These are phyloP conservation scores for Bruguiera gymnorhiza DNA, from an alignment of 345 rosid species.

Conservation along the genomic window DNA sequence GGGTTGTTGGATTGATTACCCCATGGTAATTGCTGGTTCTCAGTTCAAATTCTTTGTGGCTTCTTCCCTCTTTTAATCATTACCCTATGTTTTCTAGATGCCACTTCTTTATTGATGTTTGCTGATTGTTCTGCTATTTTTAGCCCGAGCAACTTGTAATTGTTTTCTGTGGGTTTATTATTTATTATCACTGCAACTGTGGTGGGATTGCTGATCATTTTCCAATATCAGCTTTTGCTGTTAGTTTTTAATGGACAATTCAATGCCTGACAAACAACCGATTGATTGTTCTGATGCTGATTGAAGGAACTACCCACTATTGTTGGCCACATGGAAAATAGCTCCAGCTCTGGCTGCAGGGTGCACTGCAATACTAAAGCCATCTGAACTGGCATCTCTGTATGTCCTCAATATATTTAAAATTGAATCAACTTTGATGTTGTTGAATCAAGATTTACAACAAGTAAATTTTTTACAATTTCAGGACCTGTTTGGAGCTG, in stretches of 20 bases:
- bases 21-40: constrained; percentile 62
- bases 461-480: constrained; percentile 18
- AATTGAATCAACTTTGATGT: constrained; percentile 13
- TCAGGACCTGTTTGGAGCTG: constrained; percentile 96
- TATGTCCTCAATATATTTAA: constrained; percentile 36
- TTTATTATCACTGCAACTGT: background rate
- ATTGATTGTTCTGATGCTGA: constrained; percentile 28
- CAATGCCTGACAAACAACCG: constrained; percentile 6
- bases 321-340: constrained; percentile 96
- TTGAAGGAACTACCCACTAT: constrained; percentile 90
- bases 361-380: constrained; percentile 84
- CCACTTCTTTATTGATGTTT: background rate
- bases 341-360: constrained; percentile 99
- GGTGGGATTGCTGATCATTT: background rate
- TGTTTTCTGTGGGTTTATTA: too few species aligned
- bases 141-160: constrained; percentile 5
- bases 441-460: constrained; percentile 3
- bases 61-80: background rate
- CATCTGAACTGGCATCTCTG: constrained; percentile 85
- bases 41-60: background rate
- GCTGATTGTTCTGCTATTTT: background rate
- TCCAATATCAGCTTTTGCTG: background rate
- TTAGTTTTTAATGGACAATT: background rate
- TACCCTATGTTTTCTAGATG: background rate
- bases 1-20: constrained; percentile 91